Evolutionary conservation across 208 protist species (phyloP), one percentile per base, ranked within the genome.

Genomic region (Herpetomonas tarakana): DNA sequence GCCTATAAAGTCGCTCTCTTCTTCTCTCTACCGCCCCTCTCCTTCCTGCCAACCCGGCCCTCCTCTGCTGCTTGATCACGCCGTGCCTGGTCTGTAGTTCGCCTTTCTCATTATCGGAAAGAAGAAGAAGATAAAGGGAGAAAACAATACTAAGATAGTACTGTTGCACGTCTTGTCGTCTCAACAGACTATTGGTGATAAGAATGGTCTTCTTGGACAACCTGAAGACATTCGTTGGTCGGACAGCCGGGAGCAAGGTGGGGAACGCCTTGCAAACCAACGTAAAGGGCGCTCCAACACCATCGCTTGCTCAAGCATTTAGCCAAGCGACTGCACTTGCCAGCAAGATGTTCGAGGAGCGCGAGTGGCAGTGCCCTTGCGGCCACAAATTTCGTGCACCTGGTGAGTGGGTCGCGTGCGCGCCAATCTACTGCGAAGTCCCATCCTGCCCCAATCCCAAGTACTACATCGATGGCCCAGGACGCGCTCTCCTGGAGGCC

Each of bases 301-400:
- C 83, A 2, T 83, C 76, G 2, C 70, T 91, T 39, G 66, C 66
- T 14, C 65, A 89, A 12, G 75, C 74, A 18, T 68, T 86, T 35
- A 76, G 65, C 35, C 71, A 91, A 30, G 79, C 82, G 26, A 74
- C 83, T 53, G 60, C 75, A n/a, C 68, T 86, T 51, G 78, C 76
- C 18, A 84, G 58, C 46, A 89, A 81, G 27, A 54, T 92, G 16
- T 90, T 92, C 50, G 83, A 77, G 14, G 85, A 95, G 60, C 72
- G 76, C 0, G 85, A 95, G 56, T 96, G 90, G 90, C 83, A 96
- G 69, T 96, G 90, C 45, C 87, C 84, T 2, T 96, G 90, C 69
- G 90, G 90, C 0, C 90, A 96, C 58, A 86, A 83, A 41, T 96
- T 96, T 68, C 81, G 83, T 29, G 86, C 86, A 18, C 58, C 76